Conservation (phyloP, 2,329 filamentous ascomycete genomes). For the Aotearoamyces nothofagi region DNA sequence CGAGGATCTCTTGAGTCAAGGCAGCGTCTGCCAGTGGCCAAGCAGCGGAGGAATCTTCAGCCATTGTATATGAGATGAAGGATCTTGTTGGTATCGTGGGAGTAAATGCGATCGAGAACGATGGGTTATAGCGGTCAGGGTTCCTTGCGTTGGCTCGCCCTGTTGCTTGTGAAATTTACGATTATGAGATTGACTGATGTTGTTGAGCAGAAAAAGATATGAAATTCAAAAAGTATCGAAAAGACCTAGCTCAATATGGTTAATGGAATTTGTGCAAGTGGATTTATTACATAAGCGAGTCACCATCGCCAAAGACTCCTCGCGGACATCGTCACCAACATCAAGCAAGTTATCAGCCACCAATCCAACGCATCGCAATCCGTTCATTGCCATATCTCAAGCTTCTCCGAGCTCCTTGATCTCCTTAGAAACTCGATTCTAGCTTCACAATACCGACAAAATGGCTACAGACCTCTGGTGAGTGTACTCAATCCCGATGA, state of each 20-base stretch:
- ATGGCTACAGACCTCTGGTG: conserved; percentile 78
- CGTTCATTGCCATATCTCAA: no score
- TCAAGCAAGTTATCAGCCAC: no score
- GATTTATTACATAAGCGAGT: no score
- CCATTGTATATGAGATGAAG: conserved; percentile 10
- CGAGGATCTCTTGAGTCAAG: conserved; percentile 68
- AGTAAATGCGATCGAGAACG: not conserved
- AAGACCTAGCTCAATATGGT: no score
- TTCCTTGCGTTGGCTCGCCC: conserved; percentile 49
- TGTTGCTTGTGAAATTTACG: no score
- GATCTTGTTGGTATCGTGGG: conserved; percentile 1
- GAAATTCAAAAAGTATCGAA: no score
- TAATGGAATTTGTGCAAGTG: no score
- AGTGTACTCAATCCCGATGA: conserved; percentile 30
- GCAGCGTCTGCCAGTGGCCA: conserved; percentile 61
- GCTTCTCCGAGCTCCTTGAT: conserved; percentile 3
- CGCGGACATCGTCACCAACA: no score
- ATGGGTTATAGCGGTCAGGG: conserved; percentile 26
- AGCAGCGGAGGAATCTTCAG: conserved; percentile 23
- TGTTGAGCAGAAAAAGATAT: no score
- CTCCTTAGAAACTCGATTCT: conserved; percentile 1
- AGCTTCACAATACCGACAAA: conserved; percentile 27
- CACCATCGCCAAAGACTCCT: no score
- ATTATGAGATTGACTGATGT: no score
- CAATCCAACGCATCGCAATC: no score